Conservation (phyloP, 129 eudicot genomes). For the sunflower (Helianthus annuus) region DNA sequence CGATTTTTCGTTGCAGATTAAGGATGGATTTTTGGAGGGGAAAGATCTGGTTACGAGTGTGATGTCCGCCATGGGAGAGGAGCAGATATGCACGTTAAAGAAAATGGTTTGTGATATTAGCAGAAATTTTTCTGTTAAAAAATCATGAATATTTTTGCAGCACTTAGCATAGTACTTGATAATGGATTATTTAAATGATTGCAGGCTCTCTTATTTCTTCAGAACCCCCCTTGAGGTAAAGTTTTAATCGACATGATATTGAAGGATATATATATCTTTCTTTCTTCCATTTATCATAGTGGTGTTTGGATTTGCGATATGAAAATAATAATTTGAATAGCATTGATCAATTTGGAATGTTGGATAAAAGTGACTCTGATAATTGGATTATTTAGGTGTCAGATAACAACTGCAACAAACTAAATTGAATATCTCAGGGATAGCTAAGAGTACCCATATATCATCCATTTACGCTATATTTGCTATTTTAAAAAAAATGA, state of each 20-base stretch:
- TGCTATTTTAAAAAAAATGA: too few relatives aligned
- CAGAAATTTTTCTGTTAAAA: too few relatives aligned
- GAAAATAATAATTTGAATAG: too few relatives aligned
- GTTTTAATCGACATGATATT: background rate
- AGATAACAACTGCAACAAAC: slow-evolving; percentile 1
- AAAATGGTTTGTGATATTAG: too few relatives aligned
- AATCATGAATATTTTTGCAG: slow-evolving; percentile 3
- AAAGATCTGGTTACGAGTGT: too few relatives aligned
- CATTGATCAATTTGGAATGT: background rate
- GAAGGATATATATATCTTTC: background rate
- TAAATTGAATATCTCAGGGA: background rate
- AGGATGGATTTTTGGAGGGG: too few relatives aligned
- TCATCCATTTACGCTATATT: too few relatives aligned
- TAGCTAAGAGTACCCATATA: too few relatives aligned
- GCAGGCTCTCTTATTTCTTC: slow-evolving; percentile 29
- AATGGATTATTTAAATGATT: background rate
- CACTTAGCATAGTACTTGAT: background rate
- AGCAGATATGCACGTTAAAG: too few relatives aligned
- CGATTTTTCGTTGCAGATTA: too few relatives aligned
- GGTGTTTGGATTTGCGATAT: too few relatives aligned
- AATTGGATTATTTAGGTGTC: background rate
- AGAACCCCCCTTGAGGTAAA: slow-evolving; percentile 25
- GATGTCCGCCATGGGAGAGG: too few relatives aligned
- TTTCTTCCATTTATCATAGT: background rate
- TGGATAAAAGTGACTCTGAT: background rate